Conservation (phyloP, 441 rosid species). For the Erysimum cheiri region DNA sequence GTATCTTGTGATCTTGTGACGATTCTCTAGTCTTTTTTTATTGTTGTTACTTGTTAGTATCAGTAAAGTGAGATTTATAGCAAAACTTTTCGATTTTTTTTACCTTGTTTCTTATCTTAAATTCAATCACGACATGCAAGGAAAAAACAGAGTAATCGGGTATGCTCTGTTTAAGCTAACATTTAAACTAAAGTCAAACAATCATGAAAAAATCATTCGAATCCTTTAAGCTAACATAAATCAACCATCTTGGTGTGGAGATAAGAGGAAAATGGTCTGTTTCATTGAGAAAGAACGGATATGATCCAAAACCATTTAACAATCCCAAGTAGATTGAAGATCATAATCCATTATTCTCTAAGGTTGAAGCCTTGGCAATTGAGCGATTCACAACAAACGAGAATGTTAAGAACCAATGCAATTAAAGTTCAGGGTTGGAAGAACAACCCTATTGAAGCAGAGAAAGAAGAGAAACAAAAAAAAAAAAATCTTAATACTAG, state of each 20-base stretch:
- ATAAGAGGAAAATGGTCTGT: slow-evolving; percentile 9
- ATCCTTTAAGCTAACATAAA: background rate
- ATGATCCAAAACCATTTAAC: slow-evolving; percentile 7
- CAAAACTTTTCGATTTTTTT: no score
- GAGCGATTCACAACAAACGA: background rate
- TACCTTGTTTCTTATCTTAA: no score
- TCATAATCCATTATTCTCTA: background rate
- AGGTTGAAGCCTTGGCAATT: background rate
- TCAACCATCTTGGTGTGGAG: background rate
- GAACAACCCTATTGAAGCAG: background rate
- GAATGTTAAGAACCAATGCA: background rate
- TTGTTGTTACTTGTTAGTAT: no score
- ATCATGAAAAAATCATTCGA: background rate
- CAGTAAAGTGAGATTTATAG: no score
- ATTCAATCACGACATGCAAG: no score
- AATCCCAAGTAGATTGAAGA: background rate
- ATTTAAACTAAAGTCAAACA: background rate
- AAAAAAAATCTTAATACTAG: background rate
- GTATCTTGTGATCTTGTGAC: no score
- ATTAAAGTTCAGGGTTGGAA: background rate
- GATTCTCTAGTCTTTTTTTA: no score
- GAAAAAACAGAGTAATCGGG: no score
- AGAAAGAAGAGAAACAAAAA: background rate
- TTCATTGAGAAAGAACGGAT: background rate
- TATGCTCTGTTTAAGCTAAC: no score